Evolutionary conservation across 148 eudicot species (phyloP).

Genomic region (Polygonum aviculare): DNA sequence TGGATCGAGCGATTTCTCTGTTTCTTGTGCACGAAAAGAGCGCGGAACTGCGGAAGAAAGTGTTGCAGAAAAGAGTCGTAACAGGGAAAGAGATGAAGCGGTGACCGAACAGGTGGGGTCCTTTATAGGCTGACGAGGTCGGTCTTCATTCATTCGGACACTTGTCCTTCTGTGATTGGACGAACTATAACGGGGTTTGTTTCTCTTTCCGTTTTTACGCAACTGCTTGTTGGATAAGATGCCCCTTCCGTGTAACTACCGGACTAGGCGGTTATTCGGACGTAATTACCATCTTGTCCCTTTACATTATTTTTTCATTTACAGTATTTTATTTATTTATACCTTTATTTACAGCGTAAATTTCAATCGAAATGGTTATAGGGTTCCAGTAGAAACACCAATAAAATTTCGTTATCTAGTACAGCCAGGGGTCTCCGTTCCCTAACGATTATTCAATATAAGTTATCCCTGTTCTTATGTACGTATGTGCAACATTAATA

Average conservation of each 20-base stretch:
- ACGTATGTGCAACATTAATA: too few species aligned
- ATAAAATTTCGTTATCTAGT: neutral
- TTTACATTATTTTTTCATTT: neutral
- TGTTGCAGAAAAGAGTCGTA: neutral
- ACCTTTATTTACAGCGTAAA: neutral
- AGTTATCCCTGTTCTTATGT: too few species aligned
- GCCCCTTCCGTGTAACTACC: neutral
- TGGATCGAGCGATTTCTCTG: constrained; percentile 3
- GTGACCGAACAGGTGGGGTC: neutral
- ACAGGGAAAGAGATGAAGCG: neutral
- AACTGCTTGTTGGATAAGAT: constrained; percentile 7
- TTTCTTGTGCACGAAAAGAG: neutral
- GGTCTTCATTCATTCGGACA: neutral
- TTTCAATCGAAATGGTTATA: too few species aligned
- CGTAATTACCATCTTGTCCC: neutral
- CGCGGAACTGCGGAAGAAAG: neutral
- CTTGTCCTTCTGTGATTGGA: neutral
- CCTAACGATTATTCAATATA: too few species aligned
- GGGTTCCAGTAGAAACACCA: too few species aligned
- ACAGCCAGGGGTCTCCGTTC: too few species aligned
- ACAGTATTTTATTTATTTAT: too few species aligned
- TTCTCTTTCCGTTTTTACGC: constrained; percentile 3
- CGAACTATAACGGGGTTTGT: neutral
- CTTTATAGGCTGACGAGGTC: constrained; percentile 1
- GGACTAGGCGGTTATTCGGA: constrained; percentile 1